Evolutionary conservation across 768 basidiomycete genomes (phyloP), one percentile per base, ranked within the genome.

Genomic region (Tulasnella sp.): DNA sequence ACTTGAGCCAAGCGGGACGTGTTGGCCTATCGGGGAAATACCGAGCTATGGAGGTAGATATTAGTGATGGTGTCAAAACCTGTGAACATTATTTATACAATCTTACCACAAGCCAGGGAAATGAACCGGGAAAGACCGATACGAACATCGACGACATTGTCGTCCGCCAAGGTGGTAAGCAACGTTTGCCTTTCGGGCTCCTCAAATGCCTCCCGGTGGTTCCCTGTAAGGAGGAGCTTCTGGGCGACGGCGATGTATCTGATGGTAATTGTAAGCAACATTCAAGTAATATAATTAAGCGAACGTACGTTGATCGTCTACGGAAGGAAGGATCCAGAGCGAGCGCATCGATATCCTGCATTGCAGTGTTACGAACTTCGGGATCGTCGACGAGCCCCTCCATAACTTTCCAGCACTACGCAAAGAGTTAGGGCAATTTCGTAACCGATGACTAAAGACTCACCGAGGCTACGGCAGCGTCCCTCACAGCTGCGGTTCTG

Each of bases 91-190:
- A 11, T 26, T 2, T 0, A 20, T n/a, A 37, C 10, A 74, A 85
- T 40, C 89, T 82, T 84, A 92, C 92, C 87, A 80, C 85, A 86
- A 39, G 90, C 83, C 71, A 84, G 81, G 72, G 89, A 89, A 57
- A 91, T 84, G 70, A 94, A 87, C 72, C 95, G 88, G n/a, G 96
- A 91, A 2, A 95, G 87, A 9, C 90, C 92, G 77, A 98, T 94
- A 70, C 95, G 88, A 44, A 98, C 95, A 79, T 94, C 95, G 73
- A 93, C 87, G 16, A 97, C 90, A 46, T 82, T 82, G 82, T 98
- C 96, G 42, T 85, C 82, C 5, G 89, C 71, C 29, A 77, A 32
- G 18, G 39, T 57, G 23, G 42, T 16, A 39, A 73, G 51, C 88
- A 57, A 96, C 86, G 67, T 82, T 81, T 37, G 86, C 83, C 26